Conservation (phyloP, 176 grass and related monocot species). For the Oryza officinalis region DNA sequence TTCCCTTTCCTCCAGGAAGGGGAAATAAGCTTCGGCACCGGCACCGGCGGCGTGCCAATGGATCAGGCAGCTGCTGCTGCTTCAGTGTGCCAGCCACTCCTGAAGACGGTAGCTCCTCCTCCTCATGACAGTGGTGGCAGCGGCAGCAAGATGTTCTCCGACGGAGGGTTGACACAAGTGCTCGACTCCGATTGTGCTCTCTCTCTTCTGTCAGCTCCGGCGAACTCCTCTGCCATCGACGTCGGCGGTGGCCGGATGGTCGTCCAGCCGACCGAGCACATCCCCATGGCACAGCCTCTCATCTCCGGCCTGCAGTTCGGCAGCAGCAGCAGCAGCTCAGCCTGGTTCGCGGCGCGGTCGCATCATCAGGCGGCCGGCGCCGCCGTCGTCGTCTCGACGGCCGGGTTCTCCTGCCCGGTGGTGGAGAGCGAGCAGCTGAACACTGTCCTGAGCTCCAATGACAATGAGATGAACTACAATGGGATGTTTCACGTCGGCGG, state of each 20-base stretch:
- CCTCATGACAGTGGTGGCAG: slow-evolving; percentile 16
- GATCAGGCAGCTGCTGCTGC: background rate
- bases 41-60: slow-evolving; percentile 30
- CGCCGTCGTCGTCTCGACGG: background rate
- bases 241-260: slow-evolving; percentile 41
- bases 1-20: slow-evolving; percentile 68
- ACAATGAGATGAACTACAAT: slow-evolving; percentile 45
- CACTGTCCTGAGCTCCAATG: slow-evolving; percentile 38
- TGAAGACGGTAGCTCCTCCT: slow-evolving; percentile 36
- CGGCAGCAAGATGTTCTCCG: slow-evolving; percentile 51
- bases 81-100: slow-evolving; percentile 44
- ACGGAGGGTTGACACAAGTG: slow-evolving; percentile 38
- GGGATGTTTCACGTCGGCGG: slow-evolving; percentile 57
- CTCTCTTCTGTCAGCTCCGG: slow-evolving; percentile 91
- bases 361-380: slow-evolving; percentile 23
- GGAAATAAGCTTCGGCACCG: slow-evolving; percentile 43
- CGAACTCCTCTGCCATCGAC: slow-evolving; percentile 50
- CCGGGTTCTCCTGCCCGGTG: slow-evolving; percentile 44
- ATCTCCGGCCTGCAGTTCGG: slow-evolving; percentile 51
- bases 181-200: slow-evolving; percentile 80
- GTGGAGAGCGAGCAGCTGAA: slow-evolving; percentile 37
- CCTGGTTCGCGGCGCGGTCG: slow-evolving; percentile 36
- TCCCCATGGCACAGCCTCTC: slow-evolving; percentile 54
- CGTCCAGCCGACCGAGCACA: slow-evolving; percentile 46
- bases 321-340: slow-evolving; percentile 21